Conservation (phyloP, 768 basidiomycete species). For the Crepidotus variabilis region DNA sequence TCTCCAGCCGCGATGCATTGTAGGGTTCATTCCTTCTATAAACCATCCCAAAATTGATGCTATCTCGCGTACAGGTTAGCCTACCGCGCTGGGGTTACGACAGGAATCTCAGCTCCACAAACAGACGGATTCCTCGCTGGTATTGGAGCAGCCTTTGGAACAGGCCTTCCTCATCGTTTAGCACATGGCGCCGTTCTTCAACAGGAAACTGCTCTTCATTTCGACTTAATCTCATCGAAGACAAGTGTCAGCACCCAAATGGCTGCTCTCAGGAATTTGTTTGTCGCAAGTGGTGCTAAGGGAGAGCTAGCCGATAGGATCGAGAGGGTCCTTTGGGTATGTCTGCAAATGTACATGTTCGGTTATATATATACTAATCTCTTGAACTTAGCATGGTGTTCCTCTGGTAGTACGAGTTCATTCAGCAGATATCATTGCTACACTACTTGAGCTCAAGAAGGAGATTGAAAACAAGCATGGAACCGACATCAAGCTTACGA, state of each 20-base stretch:
- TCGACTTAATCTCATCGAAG: constrained; percentile 41
- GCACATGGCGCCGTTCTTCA: constrained; percentile 56
- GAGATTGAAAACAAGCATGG: constrained; percentile 49
- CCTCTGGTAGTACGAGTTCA: constrained; percentile 60
- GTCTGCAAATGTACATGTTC: neutral
- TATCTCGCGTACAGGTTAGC: constrained; percentile 44
- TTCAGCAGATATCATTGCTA: constrained; percentile 69
- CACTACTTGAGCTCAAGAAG: constrained; percentile 58
- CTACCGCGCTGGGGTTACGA: constrained; percentile 62
- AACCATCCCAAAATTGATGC: neutral
- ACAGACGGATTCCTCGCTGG: constrained; percentile 50
- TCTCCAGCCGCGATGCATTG: constrained; percentile 54
- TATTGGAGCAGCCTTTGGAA: constrained; percentile 54
- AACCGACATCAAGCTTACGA: constrained; percentile 41
- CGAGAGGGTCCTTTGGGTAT: neutral
- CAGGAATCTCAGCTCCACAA: constrained; percentile 53
- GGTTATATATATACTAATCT: neutral
- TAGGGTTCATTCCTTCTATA: constrained; percentile 16
- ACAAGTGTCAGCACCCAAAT: constrained; percentile 69
- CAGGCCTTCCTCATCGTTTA: constrained; percentile 52
- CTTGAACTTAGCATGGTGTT: constrained; percentile 38
- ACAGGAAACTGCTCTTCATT: constrained; percentile 56
- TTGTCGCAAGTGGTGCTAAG: constrained; percentile 32
- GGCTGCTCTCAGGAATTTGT: constrained; percentile 49
- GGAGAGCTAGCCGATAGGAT: constrained; percentile 31